phyloP scores from a whole-genome alignment of 1,284 basidiomycete species.

The Agaricales sp. region DNA sequence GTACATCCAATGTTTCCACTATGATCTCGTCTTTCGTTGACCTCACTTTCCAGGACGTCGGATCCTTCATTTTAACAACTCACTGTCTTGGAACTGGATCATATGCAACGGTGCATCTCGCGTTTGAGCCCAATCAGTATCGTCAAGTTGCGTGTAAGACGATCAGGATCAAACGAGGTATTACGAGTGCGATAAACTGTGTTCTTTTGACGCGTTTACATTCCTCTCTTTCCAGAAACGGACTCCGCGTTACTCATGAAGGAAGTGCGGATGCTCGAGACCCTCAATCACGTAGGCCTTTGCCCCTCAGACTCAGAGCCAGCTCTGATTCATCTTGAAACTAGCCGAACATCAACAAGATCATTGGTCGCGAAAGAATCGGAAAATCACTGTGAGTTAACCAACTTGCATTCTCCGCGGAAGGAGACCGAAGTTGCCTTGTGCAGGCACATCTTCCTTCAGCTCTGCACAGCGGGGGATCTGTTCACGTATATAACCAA shows the following conservation, averaged over 20 bases:
- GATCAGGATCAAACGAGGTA: conserved; percentile 42
- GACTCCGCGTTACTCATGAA: conserved; percentile 58
- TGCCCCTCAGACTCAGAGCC: background rate
- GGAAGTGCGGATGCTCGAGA: conserved; percentile 65
- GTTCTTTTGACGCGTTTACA: no score
- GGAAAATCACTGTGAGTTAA: conserved; percentile 45
- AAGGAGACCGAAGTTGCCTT: background rate
- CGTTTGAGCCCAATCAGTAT: conserved; percentile 47
- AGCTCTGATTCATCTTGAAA: background rate
- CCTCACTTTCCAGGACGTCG: conserved; percentile 29
- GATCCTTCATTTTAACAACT: conserved; percentile 56
- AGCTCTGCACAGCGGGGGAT: conserved; percentile 70
- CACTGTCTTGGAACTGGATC: conserved; percentile 70
- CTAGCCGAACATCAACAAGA: conserved; percentile 74
- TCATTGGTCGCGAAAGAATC: conserved; percentile 59
- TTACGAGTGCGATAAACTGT: background rate
- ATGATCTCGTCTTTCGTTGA: no score
- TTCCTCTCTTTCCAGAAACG: conserved; percentile 21
- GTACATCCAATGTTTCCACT: background rate
- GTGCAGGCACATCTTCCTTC: conserved; percentile 62
- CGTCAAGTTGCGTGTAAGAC: conserved; percentile 80
- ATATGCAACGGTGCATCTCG: conserved; percentile 76
- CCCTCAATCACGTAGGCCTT: conserved; percentile 49
- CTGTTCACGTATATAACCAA: conserved; percentile 66
- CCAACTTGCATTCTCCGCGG: background rate